Base-by-base conservation (phyloP, 2,329 filamentous ascomycete species). In the Penicillium sp. region DNA sequence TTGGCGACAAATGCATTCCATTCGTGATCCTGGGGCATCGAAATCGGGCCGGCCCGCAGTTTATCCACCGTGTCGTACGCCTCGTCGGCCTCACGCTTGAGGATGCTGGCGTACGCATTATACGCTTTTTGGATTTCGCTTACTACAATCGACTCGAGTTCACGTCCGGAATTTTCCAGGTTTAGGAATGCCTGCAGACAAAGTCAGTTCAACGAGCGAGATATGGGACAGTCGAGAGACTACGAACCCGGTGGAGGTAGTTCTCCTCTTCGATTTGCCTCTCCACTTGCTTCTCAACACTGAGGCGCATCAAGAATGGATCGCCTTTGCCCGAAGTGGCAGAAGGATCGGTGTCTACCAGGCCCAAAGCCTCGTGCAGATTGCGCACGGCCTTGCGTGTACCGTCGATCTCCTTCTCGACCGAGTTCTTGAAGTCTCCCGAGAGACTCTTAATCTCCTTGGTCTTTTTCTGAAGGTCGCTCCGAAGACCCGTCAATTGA, bases 61-160 rank as follows among this genome's bases (percentile, higher is more conserved):
- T 89, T 88, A 52, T 96, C 91, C 9, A 93, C 83, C 2, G 90
- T 82, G 49, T 83, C 82, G 66, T 91, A 90, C 27, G 88, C 85
- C 48, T 90, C 86, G 59, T 96, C 91, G 8, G 91, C 89, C 68
- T 97, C 93, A 40, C 91, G 87, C 77, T 93, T 96, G 54, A 97
- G 78, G 58, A 97, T 96, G 46, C 88, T 89, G 20, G 92, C 90
- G 62, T 96, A 91, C 2, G 92, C 91, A 65, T 94, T 96, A 77
- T 97, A 97, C 0, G 94, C 91, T 72, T 97, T 97, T 68, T 99
- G 94, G 34, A 99, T 95, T 73, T 99, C 94, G 60, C 92, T 91
- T 12, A 99, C 91, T 1, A 99, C 91, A 58, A 99, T 97, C 0
- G 91, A 89, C 74, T 99, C 94, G 2, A 99, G 84, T 74, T 99